Base-by-base conservation (phyloP, 495 filamentous ascomycete species). In the Cryomyces minteri region DNA sequence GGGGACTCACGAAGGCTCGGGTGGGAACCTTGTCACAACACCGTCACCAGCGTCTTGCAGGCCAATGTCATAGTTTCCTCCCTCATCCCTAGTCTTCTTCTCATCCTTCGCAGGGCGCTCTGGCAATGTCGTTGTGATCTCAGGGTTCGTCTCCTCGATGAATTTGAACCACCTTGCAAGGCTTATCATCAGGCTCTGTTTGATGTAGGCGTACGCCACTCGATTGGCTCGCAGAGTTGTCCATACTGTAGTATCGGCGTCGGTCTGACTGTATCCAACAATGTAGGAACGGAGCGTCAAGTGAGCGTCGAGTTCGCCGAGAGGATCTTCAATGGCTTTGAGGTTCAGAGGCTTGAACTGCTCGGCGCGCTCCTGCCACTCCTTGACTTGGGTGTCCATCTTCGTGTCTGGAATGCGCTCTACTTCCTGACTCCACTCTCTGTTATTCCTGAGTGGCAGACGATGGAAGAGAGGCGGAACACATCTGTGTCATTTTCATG, bases 11-110 rank as follows among this genome's bases (percentile, higher is more conserved):
- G 88, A 94, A 50, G 90, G 90, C 76, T 98, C 90, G 1, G 90
- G 90, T 11, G 88, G 79, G 67, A 98, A 98, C 49, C 92, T 69
- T 28, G 85, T 90, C 30, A 96, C 84, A 30, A 96, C 88, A 6
- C 90, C 90, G 58, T 90, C 82, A 32, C 84, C 84, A n/a, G 76
- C 79, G 55, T 92, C 80, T 47, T 80, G 77, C 14, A 98, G 72
- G 3, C 80, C 82, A 59, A 98, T 84, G 54, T 90, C 86, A 63
- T 92, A 98, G 67, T 71, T 92, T 29, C 72, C 86, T 46, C 86
- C 86, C 46, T 84, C 82, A 62, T 86, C 86, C 28, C 63, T 62
- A 37, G 75, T 74, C 50, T 70, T 81, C 44, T 82, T 69, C 31
- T 65, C 66, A 38, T 33, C 32, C 34, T 46, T 49, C n/a, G 37